Evolutionary conservation across 129 eudicot species (phyloP), one percentile per base, ranked within the genome.

Genomic region (Flaveria ramosissima): DNA sequence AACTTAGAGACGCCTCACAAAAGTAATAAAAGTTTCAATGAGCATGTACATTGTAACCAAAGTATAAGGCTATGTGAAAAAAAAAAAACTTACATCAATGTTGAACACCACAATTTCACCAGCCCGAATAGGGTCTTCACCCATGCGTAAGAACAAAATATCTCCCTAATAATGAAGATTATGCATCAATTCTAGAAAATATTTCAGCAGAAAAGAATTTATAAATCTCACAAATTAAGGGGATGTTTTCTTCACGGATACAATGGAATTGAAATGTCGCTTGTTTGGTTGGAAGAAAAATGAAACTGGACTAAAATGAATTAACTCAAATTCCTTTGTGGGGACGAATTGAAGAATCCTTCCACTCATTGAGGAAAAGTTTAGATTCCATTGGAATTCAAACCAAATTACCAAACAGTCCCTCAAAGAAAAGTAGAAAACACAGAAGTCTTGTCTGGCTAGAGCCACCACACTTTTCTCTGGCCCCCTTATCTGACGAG

Each of bases 51-150:
- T 6, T 70, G 59, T 68, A 77, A n/a, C 20, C 17, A 56, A n/a
- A 32, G 71, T 1, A 67, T 46, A 36, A 61, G 51, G 15, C 39
- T 70, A 27, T 6, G 26, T 41, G 36, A 72, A 83, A 56, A 14
- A 23, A 72, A 83, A 56, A 14, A 23, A 30, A 81, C 93, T 86
- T 90, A 93, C 98, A 76, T 93, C 88, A 69, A 88, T 69, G 67
- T 90, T 93, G 62, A 86, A 93, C 51, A 93, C 98, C 48, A 93
- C 96, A 76, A 93, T 93, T 81, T 93, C 98, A 68, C 98, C 98
- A 0, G 90, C 91, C 30, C 92, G 93, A 66, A 93, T 88, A 20
- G 98, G 98, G 59, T 90, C 96, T 63, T 84, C 79, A 73, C 86
- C 83, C 96, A 88, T 90, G 21, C 83, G 81, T 80, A 93, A 82